Evolutionary conservation across 768 basidiomycete genomes (phyloP).

Genomic region (Termitomyces sp.): DNA sequence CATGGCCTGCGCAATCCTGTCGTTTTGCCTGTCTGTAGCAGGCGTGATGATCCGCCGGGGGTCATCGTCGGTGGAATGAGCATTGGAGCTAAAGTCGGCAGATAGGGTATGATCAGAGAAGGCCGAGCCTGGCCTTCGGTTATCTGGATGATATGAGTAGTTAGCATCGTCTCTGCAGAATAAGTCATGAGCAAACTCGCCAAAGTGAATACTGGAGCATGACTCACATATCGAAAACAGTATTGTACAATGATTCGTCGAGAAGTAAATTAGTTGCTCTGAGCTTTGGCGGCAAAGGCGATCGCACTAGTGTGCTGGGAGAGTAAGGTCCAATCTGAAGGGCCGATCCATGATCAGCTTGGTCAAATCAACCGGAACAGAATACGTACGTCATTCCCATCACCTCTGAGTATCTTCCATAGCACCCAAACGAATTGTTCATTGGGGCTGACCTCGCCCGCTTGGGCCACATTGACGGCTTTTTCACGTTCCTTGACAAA

Average conservation of each 20-base stretch:
- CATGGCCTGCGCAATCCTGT: conserved; percentile 58
- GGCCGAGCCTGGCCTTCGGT: conserved; percentile 30
- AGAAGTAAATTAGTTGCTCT: conserved; percentile 67
- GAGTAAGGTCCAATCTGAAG: conserved; percentile 76
- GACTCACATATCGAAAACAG: conserved; percentile 43
- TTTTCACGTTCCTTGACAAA: conserved; percentile 65
- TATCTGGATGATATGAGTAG: conserved; percentile 38
- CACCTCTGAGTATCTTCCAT: conserved; percentile 82
- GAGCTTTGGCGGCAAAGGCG: conserved; percentile 71
- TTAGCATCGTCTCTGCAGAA: conserved; percentile 37
- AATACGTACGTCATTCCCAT: conserved; percentile 68
- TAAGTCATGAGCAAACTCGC: neutral
- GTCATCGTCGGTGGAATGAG: conserved; percentile 5
- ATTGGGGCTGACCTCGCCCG: conserved; percentile 49
- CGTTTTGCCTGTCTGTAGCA: conserved; percentile 54
- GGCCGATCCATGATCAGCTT: conserved; percentile 2
- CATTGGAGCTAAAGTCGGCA: conserved; percentile 13
- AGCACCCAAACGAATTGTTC: conserved; percentile 84
- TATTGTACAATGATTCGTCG: conserved; percentile 57
- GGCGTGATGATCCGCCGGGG: conserved; percentile 27
- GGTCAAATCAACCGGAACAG: neutral
- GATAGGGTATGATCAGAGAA: conserved; percentile 30
- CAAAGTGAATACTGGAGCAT: neutral
- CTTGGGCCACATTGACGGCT: conserved; percentile 47
- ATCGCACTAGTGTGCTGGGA: conserved; percentile 66